Percentiles rank a stretch among this genome's conserved stretches.
Evolutionary conservation across 1,139 yeast species (phyloP).

Genomic region (Nakaseomyces bracarensis): DNA sequence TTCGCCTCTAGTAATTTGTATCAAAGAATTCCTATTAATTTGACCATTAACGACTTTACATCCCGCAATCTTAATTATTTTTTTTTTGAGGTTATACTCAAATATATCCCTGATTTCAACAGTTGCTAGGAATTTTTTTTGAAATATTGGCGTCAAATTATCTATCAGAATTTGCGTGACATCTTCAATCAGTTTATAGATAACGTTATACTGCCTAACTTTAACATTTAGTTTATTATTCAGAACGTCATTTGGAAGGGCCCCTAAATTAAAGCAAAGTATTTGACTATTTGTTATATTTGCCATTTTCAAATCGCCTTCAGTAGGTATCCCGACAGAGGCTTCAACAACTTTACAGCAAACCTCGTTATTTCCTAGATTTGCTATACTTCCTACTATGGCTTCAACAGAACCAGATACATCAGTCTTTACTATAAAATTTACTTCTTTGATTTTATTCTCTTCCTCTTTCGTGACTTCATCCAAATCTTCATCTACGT

Average conservation of each 20-base stretch:
- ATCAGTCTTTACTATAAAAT: slow-evolving; percentile 78
- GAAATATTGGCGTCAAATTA: slow-evolving; percentile 58
- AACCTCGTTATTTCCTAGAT: slow-evolving; percentile 82
- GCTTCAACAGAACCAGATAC: slow-evolving; percentile 69
- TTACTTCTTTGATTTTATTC: slow-evolving; percentile 35
- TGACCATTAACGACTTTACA: slow-evolving; percentile 72
- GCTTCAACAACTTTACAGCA: slow-evolving; percentile 56
- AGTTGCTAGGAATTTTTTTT: slow-evolving; percentile 59
- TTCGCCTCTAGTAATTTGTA: slow-evolving; percentile 53
- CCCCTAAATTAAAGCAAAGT: slow-evolving; percentile 63
- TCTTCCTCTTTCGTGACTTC: slow-evolving; percentile 18
- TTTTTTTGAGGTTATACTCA: slow-evolving; percentile 50
- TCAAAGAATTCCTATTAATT: slow-evolving; percentile 49
- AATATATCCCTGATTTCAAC: slow-evolving; percentile 67
- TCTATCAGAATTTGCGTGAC: slow-evolving; percentile 60
- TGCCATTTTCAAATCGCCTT: slow-evolving; percentile 76
- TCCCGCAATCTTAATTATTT: slow-evolving; percentile 67
- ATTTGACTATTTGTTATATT: slow-evolving; percentile 64
- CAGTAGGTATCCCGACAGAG: slow-evolving; percentile 83
- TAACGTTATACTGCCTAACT: slow-evolving; percentile 64
- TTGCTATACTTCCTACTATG: slow-evolving; percentile 63
- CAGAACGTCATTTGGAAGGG: slow-evolving; percentile 56
- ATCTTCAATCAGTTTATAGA: slow-evolving; percentile 79
- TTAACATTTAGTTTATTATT: slow-evolving; percentile 57
- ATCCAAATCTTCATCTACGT: slow-evolving; percentile 39